Base-by-base conservation (phyloP, 306 rosid species). In the Fragaria nilgerrensis region DNA sequence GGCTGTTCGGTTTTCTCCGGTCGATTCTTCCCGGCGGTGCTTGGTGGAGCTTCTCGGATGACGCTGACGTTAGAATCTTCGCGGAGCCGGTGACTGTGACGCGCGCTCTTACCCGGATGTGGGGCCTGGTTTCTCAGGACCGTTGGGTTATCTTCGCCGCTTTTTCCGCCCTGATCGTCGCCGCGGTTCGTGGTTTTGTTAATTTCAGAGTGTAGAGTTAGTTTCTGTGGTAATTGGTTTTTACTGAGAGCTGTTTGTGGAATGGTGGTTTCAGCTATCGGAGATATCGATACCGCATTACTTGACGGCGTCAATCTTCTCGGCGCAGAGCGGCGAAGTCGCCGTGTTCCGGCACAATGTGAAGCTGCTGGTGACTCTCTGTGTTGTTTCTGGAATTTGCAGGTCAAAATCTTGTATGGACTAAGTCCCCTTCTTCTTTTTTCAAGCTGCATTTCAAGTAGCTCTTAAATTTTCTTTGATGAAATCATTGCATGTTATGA, bases 321-420 rank as follows among this genome's bases (percentile, higher is more conserved):
- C 96, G 7, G 97, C 97, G 22, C 97, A 90, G 89, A 80, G 90
- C 78, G 92, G 96, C 32, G 83, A 95, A n/a, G 70, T 90, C 61
- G 23, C 86, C 37, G 93, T 90, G 67, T 92, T 95, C 74, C 91
- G 76, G 25, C 79, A 89, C 80, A 95, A 95, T 79, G 97, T 95
- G 84, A 87, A 79, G 48, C 75, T 92, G 56, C 82, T 95, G 92
- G 84, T 90, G 87, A 70, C 86, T 55, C 59, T 95, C 45, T 95
- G 97, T 82, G 41, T 87, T 62, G 83, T 78, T 72, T 89, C 98
- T 17, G 98, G 97, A 92, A 89, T 95, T 83, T 92, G 93, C 98
- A 92, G 98, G 98, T 95, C 93, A 88, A 90, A 86, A 90, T 92
- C 97, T 95, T 92, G 98, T 92, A 95, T 90, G 97, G 93, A 86